Conservation (phyloP, 2,329 filamentous ascomycete genomes). For the Aspergillus versicolor region DNA sequence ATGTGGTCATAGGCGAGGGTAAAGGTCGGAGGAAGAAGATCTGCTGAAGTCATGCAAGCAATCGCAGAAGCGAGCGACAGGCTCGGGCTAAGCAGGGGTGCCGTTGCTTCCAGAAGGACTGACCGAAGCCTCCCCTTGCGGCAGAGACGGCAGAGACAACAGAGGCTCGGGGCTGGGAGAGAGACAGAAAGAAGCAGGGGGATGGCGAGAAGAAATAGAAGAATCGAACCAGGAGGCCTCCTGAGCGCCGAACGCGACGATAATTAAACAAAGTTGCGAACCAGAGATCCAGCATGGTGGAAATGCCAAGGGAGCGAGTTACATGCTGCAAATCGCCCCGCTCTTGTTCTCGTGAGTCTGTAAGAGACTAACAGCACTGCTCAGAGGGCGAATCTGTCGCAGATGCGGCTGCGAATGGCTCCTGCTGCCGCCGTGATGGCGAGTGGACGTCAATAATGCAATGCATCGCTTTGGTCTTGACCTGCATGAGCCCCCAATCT, state of each 20-base stretch:
- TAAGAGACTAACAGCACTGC: background rate
- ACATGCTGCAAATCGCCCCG: slow-evolving; percentile 2
- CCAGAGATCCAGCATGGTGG: slow-evolving; percentile 5
- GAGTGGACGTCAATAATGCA: background rate
- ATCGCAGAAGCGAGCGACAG: slow-evolving; percentile 4
- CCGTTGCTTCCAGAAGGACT: slow-evolving; percentile 10
- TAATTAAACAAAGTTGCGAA: background rate
- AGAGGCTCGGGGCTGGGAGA: background rate
- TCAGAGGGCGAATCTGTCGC: background rate
- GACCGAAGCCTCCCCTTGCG: background rate
- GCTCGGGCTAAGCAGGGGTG: slow-evolving; percentile 9
- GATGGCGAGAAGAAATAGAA: background rate
- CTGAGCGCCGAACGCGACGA: background rate
- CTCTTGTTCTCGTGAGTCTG: slow-evolving; percentile 5
- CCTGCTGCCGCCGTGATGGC: no score
- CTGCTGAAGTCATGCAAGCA: slow-evolving; percentile 18
- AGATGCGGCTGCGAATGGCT: background rate
- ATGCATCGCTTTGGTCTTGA: background rate
- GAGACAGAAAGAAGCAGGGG: background rate
- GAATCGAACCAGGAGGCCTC: background rate
- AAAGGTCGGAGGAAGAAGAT: slow-evolving; percentile 10
- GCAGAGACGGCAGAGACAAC: background rate
- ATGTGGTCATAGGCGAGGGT: slow-evolving; percentile 3
- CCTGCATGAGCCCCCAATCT: background rate
- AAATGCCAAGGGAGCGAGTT: slow-evolving; percentile 5